Evolutionary conservation across 2,329 filamentous ascomycete genomes (phyloP).

Genomic region (Cercospora sesami): DNA sequence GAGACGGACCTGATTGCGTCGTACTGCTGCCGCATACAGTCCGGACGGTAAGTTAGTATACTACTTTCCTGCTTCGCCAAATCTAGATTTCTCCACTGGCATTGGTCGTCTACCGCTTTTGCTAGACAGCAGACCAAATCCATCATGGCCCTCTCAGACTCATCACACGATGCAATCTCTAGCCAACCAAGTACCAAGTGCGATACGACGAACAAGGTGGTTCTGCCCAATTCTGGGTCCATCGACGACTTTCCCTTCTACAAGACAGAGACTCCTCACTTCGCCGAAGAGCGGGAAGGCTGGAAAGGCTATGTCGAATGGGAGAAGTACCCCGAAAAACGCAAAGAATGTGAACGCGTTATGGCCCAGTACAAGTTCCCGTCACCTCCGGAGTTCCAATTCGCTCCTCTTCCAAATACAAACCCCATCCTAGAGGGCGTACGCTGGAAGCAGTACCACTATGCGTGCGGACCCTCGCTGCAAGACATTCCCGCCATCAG

Average conservation of each 20-base stretch:
- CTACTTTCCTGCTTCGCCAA: not conserved
- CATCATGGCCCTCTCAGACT: conserved; percentile 1
- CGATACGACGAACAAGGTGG: not conserved
- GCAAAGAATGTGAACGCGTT: conserved; percentile 58
- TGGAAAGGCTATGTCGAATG: conserved; percentile 65
- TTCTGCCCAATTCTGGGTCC: conserved; percentile 20
- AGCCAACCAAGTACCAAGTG: conserved; percentile 9
- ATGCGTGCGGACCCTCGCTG: conserved; percentile 44
- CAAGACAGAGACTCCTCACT: conserved; percentile 38
- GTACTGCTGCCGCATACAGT: not conserved
- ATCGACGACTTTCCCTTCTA: conserved; percentile 23
- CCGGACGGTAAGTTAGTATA: not conserved
- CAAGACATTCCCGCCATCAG: conserved; percentile 55
- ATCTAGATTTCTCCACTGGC: not conserved
- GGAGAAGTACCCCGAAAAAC: conserved; percentile 70
- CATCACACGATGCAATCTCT: not conserved
- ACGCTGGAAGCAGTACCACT: conserved; percentile 50
- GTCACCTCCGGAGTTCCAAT: conserved; percentile 47
- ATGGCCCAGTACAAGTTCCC: conserved; percentile 55
- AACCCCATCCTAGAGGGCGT: conserved; percentile 50
- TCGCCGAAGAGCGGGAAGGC: conserved; percentile 43
- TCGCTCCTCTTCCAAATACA: conserved; percentile 44
- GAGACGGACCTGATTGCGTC: not conserved
- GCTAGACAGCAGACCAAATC: not conserved
- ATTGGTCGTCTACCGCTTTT: not conserved